These are phyloP conservation scores for Diaporthe capsici DNA, from an alignment of 2,329 filamentous ascomycete species.

Conservation along the genomic window DNA sequence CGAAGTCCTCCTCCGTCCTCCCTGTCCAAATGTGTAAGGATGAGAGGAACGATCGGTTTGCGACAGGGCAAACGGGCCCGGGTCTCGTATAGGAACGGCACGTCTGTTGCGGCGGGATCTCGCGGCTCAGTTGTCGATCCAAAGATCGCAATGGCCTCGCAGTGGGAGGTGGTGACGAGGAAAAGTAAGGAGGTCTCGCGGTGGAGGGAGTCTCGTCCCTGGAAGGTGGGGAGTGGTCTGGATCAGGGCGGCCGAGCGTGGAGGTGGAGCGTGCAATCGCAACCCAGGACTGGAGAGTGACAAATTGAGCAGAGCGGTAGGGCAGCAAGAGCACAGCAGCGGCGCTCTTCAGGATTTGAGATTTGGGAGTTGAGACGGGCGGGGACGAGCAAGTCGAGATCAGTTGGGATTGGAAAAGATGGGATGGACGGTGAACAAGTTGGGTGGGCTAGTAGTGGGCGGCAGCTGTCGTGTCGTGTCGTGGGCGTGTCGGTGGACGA, in stretches of 20 bases:
- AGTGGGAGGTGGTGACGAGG: background rate
- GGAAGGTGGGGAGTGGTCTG: slow-evolving; percentile 28
- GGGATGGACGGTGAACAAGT: slow-evolving; percentile 20
- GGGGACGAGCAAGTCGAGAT: slow-evolving; percentile 27
- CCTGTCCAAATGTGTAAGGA: background rate
- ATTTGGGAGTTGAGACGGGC: slow-evolving; percentile 15
- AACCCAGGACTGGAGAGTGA: slow-evolving; percentile 12
- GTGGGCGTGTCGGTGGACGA: slow-evolving; percentile 18
- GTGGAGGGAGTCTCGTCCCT: slow-evolving; percentile 23
- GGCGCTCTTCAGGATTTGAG: slow-evolving; percentile 6
- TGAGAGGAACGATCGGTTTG: background rate
- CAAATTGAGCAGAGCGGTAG: slow-evolving; percentile 2
- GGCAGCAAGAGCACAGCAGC: background rate
- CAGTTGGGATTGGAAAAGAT: slow-evolving; percentile 26
- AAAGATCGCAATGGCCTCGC: background rate
- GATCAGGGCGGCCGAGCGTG: slow-evolving; percentile 15
- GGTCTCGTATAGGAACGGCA: background rate
- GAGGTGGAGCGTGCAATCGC: slow-evolving; percentile 25
- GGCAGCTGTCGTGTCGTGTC: slow-evolving; percentile 29
- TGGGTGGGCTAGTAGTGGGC: background rate
- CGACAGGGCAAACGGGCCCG: slow-evolving; percentile 13
- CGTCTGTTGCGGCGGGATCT: slow-evolving; percentile 8
- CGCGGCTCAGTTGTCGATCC: background rate
- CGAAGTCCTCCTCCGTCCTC: slow-evolving; percentile 1
- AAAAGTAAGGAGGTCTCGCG: slow-evolving; percentile 32